These are phyloP conservation scores for Penicillium odoratum DNA, from an alignment of 495 filamentous ascomycete genomes.

Conservation along the genomic window DNA sequence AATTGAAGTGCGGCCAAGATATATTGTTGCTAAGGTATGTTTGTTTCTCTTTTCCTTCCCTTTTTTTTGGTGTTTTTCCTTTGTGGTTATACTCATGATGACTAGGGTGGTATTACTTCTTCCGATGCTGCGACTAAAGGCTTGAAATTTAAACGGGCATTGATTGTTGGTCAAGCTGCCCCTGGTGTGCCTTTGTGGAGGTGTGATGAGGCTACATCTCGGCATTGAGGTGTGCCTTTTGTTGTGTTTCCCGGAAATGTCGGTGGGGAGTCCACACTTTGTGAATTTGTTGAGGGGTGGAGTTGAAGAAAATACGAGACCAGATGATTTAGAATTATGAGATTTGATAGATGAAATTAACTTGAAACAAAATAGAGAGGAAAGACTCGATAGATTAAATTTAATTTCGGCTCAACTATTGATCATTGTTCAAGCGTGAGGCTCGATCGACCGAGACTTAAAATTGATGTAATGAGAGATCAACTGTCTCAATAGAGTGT, in stretches of 20 bases:
- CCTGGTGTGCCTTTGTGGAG: conserved; percentile 57
- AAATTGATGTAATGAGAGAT: no score
- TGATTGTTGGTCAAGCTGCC: conserved; percentile 53
- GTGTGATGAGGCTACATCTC: conserved; percentile 49
- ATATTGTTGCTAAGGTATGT: conserved; percentile 54
- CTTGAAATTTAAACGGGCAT: conserved; percentile 51
- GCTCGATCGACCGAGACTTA: no score
- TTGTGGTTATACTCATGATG: not conserved
- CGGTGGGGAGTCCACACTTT: conserved; percentile 48
- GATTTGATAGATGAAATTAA: not conserved
- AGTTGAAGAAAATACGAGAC: conserved; percentile 14
- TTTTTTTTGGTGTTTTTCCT: not conserved
- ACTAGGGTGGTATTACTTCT: conserved; percentile 52
- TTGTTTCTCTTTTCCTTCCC: not conserved
- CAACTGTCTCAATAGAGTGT: no score
- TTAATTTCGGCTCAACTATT: no score
- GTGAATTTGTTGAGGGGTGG: conserved; percentile 41
- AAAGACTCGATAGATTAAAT: no score
- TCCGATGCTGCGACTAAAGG: conserved; percentile 56
- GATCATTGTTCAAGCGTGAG: no score
- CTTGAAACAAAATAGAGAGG: no score
- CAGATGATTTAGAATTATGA: not conserved
- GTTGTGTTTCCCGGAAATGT: conserved; percentile 61
- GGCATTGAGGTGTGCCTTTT: conserved; percentile 48
- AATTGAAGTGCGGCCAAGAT: conserved; percentile 48